Percentiles rank a stretch among this genome's conserved stretches.
Evolutionary conservation across 2,329 filamentous ascomycete species (phyloP).

Genomic region (Aureobasidium sp.): DNA sequence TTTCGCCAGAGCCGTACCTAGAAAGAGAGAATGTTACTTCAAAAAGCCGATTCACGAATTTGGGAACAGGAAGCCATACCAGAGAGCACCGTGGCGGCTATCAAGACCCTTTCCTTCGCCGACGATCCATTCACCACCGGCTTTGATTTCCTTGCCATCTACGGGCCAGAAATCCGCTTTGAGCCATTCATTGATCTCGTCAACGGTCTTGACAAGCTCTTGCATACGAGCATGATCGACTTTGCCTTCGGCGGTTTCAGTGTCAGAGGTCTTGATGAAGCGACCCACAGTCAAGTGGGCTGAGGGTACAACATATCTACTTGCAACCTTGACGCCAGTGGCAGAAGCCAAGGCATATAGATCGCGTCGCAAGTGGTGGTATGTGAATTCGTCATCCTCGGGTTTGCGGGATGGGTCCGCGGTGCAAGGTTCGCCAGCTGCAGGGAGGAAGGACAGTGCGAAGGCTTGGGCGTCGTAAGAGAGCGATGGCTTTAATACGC

Average conservation of each 20-base stretch:
- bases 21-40: not conserved
- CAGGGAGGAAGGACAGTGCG: constrained; percentile 80
- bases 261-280: constrained; percentile 62
- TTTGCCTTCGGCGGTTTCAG: constrained; percentile 34
- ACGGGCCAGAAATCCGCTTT: constrained; percentile 61
- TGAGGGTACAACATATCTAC: constrained; percentile 79
- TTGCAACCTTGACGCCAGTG: constrained; percentile 61
- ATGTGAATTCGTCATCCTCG: constrained; percentile 63
- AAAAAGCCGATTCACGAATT: not conserved
- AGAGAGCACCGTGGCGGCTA: constrained; percentile 64
- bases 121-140: constrained; percentile 71
- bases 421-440: constrained; percentile 30
- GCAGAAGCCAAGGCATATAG: constrained; percentile 55
- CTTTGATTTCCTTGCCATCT: constrained; percentile 33
- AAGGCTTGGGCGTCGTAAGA: constrained; percentile 80
- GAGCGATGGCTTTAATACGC: constrained; percentile 72
- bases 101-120: constrained; percentile 78
- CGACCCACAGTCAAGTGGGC: constrained; percentile 82
- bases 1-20: constrained; percentile 53
- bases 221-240: constrained; percentile 48
- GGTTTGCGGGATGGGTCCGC: constrained; percentile 25
- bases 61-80: constrained; percentile 49
- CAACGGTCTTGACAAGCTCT: constrained; percentile 61
- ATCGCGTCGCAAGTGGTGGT: constrained; percentile 82
- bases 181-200: constrained; percentile 70